Evolutionary conservation across 1,139 yeast genomes (phyloP).

Genomic region (Suzukiozyma palmioleophila): DNA sequence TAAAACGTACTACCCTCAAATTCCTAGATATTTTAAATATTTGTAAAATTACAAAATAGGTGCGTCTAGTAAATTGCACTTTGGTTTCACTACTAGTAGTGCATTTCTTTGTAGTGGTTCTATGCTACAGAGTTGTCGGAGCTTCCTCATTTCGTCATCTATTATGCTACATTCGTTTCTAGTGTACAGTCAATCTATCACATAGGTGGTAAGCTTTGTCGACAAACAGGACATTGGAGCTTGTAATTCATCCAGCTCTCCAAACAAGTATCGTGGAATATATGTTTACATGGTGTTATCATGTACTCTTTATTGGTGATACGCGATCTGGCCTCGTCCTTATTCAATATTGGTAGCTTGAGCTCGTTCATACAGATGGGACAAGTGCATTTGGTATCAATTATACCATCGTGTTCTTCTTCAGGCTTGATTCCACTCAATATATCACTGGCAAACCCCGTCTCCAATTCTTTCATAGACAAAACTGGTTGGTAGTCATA

Average conservation of each 20-base stretch:
- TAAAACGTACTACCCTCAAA: too few relatives aligned
- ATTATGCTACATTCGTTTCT: background rate
- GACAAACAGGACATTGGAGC: slow-evolving; percentile 90
- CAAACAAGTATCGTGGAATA: slow-evolving; percentile 82
- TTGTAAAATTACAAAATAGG: too few relatives aligned
- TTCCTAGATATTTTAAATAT: too few relatives aligned
- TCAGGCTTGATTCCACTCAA: slow-evolving; percentile 20
- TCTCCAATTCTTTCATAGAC: slow-evolving; percentile 57
- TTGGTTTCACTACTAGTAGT: too few relatives aligned
- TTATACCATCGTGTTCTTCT: slow-evolving; percentile 21
- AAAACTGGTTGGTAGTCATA: slow-evolving; percentile 77
- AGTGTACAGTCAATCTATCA: slow-evolving; percentile 4
- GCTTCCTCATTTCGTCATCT: background rate
- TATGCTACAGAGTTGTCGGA: too few relatives aligned
- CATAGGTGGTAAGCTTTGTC: slow-evolving; percentile 76
- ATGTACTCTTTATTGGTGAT: slow-evolving; percentile 49
- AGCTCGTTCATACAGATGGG: slow-evolving; percentile 86
- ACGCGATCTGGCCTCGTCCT: slow-evolving; percentile 12
- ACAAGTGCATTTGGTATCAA: slow-evolving; percentile 53
- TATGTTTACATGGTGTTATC: slow-evolving; percentile 91
- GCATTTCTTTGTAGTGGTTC: too few relatives aligned
- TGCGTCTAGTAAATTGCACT: too few relatives aligned
- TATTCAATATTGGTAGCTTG: slow-evolving; percentile 49
- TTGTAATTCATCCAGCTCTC: slow-evolving; percentile 94
- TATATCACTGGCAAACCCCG: slow-evolving; percentile 43